phyloP scores from a whole-genome alignment of 352 stramenopile species.

The Phytophthora constricta region DNA sequence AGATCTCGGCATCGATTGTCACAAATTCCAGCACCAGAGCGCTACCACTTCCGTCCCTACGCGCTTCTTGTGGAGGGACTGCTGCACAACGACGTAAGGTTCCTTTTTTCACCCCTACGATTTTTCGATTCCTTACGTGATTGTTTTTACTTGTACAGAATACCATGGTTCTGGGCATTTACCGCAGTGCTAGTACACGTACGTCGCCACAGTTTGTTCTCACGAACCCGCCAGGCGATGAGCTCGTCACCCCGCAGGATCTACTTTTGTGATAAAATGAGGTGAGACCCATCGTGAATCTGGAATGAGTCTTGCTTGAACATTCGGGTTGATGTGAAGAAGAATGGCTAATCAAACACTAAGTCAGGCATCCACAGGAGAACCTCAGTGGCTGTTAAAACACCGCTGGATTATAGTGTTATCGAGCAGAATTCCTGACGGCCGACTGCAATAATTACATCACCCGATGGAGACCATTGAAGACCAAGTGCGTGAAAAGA shows the following conservation, averaged over 20 bases:
- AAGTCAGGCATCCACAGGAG: too few species aligned
- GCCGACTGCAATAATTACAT: slow-evolving; percentile 57
- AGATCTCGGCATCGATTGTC: slow-evolving; percentile 50
- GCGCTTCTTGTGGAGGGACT: slow-evolving; percentile 60
- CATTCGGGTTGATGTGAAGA: not conserved
- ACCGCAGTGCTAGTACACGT: slow-evolving; percentile 42
- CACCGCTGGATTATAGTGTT: slow-evolving; percentile 43
- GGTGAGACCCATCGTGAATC: not conserved
- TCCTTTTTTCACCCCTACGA: too few species aligned
- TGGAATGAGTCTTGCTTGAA: not conserved
- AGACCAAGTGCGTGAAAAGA: slow-evolving; percentile 73
- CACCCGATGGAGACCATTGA: slow-evolving; percentile 65
- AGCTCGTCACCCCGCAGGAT: slow-evolving; percentile 65
- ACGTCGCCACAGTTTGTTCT: slow-evolving; percentile 63
- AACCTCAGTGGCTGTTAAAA: too few species aligned
- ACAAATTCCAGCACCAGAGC: slow-evolving; percentile 59
- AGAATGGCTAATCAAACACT: too few species aligned
- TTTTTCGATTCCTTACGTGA: too few species aligned
- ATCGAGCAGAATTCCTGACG: slow-evolving; percentile 79
- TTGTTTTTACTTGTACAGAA: slow-evolving; percentile 40
- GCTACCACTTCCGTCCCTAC: slow-evolving; percentile 70
- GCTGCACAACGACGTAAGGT: slow-evolving; percentile 60
- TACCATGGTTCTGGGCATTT: slow-evolving; percentile 66
- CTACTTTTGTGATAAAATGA: slow-evolving; percentile 74
- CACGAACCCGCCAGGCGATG: slow-evolving; percentile 67